Evolutionary conservation across 306 rosid species (phyloP), one percentile per base, ranked within the genome.

Genomic region (Trichosanthes cucumerina): DNA sequence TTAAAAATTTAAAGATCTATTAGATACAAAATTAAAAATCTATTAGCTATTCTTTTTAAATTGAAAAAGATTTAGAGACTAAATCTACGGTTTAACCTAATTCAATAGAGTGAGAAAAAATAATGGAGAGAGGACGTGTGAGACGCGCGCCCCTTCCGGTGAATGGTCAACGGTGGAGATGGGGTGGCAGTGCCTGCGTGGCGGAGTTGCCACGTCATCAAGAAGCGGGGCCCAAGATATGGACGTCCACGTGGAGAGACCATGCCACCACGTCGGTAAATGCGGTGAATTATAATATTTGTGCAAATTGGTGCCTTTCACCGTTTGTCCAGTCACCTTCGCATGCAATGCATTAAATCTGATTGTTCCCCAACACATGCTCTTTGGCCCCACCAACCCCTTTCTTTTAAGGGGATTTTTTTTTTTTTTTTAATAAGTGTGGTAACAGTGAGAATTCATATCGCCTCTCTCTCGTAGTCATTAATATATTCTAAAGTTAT

Each of bases 161-260:
- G n/a, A n/a, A 9, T 9, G 68, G 15, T 62, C 39, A 13, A 26
- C 15, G 24, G 62, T 56, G 70, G 19, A 33, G 23, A 53, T 53
- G 1, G 47, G 23, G 23, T 15, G 71, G 53, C 54, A 54, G 75
- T 39, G 75, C 49, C 12, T 39, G 31, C 75, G 52, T 39, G 75
- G 75, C 54, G 6, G 76, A 44, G 34, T 0, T 24, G 21, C 76
- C 76, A 44, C 38, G 39, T 70, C 76, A 44, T 7, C 5, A 5
- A 44, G 4, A 44, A 0, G 34, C 0, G 76, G 76, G 76, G 38
- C 76, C 76, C 38, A 70, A 70, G 76, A 70, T 23, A 70, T 44
- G 38, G 76, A 70, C 76, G 52, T 44, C 76, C 76, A 70, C 54
- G 76, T 70, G 76, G 56, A 70, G 76, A 70, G 76, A 43, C 16